phyloP scores from a whole-genome alignment of 1,139 yeast species.

The Taphrina flavorubra region DNA sequence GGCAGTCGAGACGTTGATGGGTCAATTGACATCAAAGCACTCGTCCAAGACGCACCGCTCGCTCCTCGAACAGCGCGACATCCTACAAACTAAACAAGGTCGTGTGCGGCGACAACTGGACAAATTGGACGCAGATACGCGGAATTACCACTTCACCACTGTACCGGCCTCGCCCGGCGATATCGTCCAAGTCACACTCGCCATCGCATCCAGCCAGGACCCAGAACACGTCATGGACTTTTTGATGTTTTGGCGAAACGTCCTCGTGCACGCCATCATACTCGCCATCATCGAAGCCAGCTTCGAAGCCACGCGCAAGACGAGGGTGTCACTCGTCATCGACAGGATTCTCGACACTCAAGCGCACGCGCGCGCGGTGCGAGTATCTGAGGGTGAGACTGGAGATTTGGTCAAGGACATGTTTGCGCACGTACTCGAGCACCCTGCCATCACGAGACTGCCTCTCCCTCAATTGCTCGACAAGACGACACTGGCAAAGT shows the following conservation, averaged over 20 bases:
- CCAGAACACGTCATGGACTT: background rate
- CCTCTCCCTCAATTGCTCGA: conserved; percentile 3
- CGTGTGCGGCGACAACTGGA: background rate
- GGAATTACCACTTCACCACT: background rate
- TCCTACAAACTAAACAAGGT: background rate
- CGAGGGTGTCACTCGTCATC: background rate
- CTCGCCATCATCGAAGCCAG: conserved; percentile 19
- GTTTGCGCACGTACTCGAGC: background rate
- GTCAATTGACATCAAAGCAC: background rate
- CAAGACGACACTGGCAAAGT: conserved; percentile 4
- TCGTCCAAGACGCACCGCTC: conserved; percentile 10
- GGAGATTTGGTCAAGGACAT: background rate
- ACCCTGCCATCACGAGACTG: conserved; percentile 9
- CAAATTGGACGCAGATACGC: background rate
- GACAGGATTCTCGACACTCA: background rate
- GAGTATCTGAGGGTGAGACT: background rate
- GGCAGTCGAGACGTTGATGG: background rate
- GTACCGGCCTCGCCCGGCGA: conserved; percentile 4
- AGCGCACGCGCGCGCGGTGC: background rate
- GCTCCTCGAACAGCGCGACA: conserved; percentile 9
- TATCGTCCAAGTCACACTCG: background rate
- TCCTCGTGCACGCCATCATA: conserved; percentile 16
- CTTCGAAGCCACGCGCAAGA: conserved; percentile 6
- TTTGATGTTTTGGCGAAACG: background rate
- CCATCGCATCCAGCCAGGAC: background rate